Percentiles rank a stretch among this genome's conserved stretches.
Conservation (phyloP, 768 basidiomycete species). For the Filobasidium wieringae region DNA sequence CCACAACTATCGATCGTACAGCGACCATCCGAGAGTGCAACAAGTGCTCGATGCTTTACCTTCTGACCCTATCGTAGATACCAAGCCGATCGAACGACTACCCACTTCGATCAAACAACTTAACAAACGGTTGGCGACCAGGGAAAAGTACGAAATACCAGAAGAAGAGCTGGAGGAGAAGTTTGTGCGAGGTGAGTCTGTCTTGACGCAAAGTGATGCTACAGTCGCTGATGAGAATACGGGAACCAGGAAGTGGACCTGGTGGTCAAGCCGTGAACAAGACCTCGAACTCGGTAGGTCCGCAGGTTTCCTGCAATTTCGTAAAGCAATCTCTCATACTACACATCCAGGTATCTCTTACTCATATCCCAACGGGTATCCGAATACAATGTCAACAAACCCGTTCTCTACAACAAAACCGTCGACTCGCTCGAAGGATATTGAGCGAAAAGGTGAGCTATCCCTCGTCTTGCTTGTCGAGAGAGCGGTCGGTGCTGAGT, state of each 20-base stretch:
- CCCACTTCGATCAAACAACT: conserved; percentile 35
- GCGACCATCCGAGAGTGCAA: background rate
- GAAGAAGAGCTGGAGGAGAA: conserved; percentile 73
- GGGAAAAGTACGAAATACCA: conserved; percentile 51
- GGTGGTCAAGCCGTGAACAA: conserved; percentile 98
- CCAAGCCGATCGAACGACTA: conserved; percentile 2
- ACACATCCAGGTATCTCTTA: conserved; percentile 56
- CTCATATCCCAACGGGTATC: conserved; percentile 78
- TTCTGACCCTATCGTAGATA: background rate
- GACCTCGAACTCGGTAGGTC: conserved; percentile 50
- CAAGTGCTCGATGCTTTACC: background rate
- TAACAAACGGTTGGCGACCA: conserved; percentile 24
- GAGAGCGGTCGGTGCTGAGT: background rate
- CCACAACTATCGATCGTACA: too few species aligned
- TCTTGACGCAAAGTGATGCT: background rate
- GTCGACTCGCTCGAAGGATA: conserved; percentile 60
- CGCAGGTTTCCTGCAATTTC: background rate
- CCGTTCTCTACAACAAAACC: conserved; percentile 66
- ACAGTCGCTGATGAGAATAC: background rate
- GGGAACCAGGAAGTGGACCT: conserved; percentile 62
- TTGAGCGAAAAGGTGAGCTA: conserved; percentile 59
- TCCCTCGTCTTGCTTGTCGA: conserved; percentile 10
- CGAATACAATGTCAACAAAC: conserved; percentile 81
- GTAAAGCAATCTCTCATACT: background rate
- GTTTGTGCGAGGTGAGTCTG: conserved; percentile 64